A percentile compares a stretch with the other conserved stretches of the same genome.
Conservation (phyloP, 768 basidiomycete genomes). For the Lentinus tigrinus region DNA sequence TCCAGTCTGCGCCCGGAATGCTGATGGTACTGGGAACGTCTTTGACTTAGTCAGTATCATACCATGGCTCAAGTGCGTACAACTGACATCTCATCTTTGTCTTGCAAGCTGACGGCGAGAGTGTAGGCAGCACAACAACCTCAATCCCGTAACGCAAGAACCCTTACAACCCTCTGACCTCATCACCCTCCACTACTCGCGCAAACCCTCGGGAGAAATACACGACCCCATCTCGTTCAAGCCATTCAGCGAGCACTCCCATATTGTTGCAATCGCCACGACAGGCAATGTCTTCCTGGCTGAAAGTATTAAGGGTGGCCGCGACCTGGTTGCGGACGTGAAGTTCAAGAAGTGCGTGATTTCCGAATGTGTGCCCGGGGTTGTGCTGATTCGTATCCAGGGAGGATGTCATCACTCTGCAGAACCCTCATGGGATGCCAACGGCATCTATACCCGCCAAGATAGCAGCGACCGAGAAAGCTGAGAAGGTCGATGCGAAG, state of each 20-base stretch:
- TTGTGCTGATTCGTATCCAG: constrained; percentile 35
- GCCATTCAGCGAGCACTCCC: constrained; percentile 93
- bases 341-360: constrained; percentile 74
- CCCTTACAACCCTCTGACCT: constrained; percentile 70
- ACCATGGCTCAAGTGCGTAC: constrained; percentile 85
- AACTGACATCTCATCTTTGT: neutral
- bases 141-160: constrained; percentile 74
- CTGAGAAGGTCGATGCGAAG: constrained; percentile 23
- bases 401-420: constrained; percentile 89
- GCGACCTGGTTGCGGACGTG: constrained; percentile 83
- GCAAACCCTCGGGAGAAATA: constrained; percentile 83
- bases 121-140: constrained; percentile 75
- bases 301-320: constrained; percentile 84
- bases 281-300: constrained; percentile 93
- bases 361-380: neutral
- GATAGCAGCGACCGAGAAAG: constrained; percentile 23
- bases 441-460: constrained; percentile 45
- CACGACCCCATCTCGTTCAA: constrained; percentile 99
- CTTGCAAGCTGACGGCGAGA: neutral
- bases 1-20: constrained; percentile 84
- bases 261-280: constrained; percentile 86
- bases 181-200: constrained; percentile 76
- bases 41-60: constrained; percentile 93
- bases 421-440: constrained; percentile 85
- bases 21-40: constrained; percentile 76